These are phyloP conservation scores for Microglena sp. DNA, from an alignment of 139 green algal species.

Conservation along the genomic window DNA sequence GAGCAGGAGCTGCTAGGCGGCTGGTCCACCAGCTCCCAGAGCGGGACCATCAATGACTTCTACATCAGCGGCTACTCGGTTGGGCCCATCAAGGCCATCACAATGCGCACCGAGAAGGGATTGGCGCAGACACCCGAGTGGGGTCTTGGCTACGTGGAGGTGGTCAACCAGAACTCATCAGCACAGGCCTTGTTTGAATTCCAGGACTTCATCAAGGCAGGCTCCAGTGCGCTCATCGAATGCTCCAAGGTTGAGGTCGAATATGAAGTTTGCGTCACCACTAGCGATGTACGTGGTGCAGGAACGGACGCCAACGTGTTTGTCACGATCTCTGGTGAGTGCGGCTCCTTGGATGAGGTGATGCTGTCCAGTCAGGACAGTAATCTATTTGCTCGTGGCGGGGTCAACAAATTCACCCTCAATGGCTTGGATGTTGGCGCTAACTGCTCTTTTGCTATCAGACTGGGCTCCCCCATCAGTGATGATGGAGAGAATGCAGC, in stretches of 20 bases:
- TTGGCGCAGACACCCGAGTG: not conserved
- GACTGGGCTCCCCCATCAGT: conserved; percentile 3
- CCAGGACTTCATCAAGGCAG: not conserved
- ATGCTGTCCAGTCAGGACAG: too few species aligned
- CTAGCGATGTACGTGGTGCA: conserved; percentile 26
- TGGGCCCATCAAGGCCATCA: not conserved
- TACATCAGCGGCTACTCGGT: not conserved
- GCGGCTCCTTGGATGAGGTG: too few species aligned
- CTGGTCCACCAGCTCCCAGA: conserved; percentile 5
- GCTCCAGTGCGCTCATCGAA: too few species aligned
- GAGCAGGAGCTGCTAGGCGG: not conserved
- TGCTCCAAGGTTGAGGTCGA: not conserved
- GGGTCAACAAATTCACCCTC: conserved; percentile 6
- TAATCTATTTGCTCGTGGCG: not conserved
- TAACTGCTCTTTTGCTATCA: not conserved
- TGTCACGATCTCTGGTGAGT: conserved; percentile 40
- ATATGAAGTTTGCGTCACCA: conserved; percentile 11
- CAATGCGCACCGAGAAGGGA: not conserved
- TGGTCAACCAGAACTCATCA: conserved; percentile 1
- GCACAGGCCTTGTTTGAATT: conserved; percentile 1
- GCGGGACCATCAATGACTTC: not conserved
- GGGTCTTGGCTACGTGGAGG: conserved; percentile 7
- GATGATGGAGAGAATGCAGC: not conserved
- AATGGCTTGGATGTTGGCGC: not conserved
- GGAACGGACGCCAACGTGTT: conserved; percentile 59